Base-by-base conservation (phyloP, 2,329 filamentous ascomycete species). In the Pseudocercospora macadamiae region DNA sequence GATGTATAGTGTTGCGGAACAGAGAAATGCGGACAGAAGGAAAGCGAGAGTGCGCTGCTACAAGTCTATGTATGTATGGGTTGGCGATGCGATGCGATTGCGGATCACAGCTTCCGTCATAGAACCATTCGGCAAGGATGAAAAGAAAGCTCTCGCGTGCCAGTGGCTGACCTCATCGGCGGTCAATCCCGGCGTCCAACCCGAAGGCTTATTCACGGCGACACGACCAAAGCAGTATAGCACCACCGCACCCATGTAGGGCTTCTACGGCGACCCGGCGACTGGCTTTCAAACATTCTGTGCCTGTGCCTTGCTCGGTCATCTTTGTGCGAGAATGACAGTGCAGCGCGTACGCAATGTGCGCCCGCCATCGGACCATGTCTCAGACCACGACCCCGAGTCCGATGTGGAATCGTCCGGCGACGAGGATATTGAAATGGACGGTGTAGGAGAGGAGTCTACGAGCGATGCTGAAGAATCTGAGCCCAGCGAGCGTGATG, bases 401-500 rank as follows among this genome's bases (percentile, higher is more conserved):
- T 55, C 48, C n/a, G 62, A 59, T 3, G 19, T 56, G 26, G 47
- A 26, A 25, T 60, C 63, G 16, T 61, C 57, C 18, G 49, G 37
- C 14, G 59, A 54, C 10, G 57, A 56, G 12, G 54, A 64, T n/a
- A 12, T 56, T 14, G 51, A 64, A 26, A 48, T 61, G 16, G 51
- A 53, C 69, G 69, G 44, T 47, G 60, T 51, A 19, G 74, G 71
- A 14, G 73, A 74, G 2, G 28, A 7, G 28, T 36, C 30, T 37
- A 39, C 19, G 19, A 68, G 62, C 45, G 63, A 56, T 34, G 37
- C 23, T 12, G 54, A 44, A 21, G 71, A 72, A 14, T 58, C 65
- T 16, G 57, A 57, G 10, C 32, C 68, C 70, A 71, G 74, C 19
- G 45, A 36, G 70, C 73, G 21, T 70, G 70, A 57, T 52, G 61